A percentile compares a stretch with the other conserved stretches of the same genome.
These are phyloP conservation scores for Fennellomyces sp. DNA, from an alignment of 371 early-diverging fungal genomes.

Conservation along the genomic window DNA sequence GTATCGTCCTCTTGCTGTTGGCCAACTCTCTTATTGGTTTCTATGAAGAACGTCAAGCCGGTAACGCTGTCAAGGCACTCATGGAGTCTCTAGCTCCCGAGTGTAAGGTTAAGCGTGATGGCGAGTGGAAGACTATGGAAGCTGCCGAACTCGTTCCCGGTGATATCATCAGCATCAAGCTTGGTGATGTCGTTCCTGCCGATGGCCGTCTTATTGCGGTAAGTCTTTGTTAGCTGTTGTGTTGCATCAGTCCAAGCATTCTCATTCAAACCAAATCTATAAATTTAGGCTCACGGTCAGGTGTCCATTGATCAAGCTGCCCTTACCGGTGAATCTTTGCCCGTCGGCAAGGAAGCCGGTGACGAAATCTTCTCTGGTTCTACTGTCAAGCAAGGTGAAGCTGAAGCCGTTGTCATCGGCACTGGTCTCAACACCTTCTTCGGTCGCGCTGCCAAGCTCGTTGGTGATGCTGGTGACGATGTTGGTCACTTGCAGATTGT, in stretches of 20 bases:
- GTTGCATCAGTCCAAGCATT: constrained; percentile 6
- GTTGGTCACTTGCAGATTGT: constrained; percentile 88
- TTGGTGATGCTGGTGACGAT: constrained; percentile 79
- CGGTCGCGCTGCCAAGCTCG: constrained; percentile 86
- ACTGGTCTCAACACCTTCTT: constrained; percentile 90
- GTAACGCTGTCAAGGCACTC: constrained; percentile 79
- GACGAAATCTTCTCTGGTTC: constrained; percentile 78
- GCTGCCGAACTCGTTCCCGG: constrained; percentile 71
- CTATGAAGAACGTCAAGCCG: constrained; percentile 82
- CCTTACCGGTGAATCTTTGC: constrained; percentile 84
- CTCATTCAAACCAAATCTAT: not conserved
- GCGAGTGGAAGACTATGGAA: constrained; percentile 58
- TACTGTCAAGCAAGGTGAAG: constrained; percentile 94
- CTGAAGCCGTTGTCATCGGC: constrained; percentile 83
- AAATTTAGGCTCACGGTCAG: constrained; percentile 39
- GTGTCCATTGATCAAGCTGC: constrained; percentile 78
- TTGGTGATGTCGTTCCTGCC: constrained; percentile 84
- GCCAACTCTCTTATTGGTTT: constrained; percentile 87
- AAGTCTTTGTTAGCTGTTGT: not conserved
- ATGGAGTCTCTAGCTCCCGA: constrained; percentile 77
- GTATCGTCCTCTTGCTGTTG: constrained; percentile 78
- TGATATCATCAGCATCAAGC: constrained; percentile 73
- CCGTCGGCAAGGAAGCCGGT: constrained; percentile 71
- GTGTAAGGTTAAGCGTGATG: constrained; percentile 69
- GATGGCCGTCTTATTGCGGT: constrained; percentile 63